Base-by-base conservation (phyloP, 2,329 filamentous ascomycete genomes). In the Fusarium proliferatum region DNA sequence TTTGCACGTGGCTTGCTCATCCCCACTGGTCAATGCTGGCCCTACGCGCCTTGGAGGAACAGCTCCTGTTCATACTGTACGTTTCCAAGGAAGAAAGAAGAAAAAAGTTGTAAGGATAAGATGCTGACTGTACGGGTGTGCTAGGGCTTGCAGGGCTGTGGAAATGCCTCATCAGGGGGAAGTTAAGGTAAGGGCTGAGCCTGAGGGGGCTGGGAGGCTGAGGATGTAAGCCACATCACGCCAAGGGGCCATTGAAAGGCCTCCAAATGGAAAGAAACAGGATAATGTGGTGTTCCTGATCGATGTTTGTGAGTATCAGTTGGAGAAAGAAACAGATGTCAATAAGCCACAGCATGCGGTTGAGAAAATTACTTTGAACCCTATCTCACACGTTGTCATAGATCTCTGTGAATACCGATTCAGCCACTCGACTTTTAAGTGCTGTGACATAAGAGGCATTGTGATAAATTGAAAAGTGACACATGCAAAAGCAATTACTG, bases 1-100 rank as follows among this genome's bases (percentile, higher is more conserved):
- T 56, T 58, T 74, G 62, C 71, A 72, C 42, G 58, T 64, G 62
- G 68, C 52, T 63, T 63, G 23, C 61, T 26, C 4, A 45, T 68
- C 36, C 36, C 49, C n/a, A 67, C 60, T 57, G 62, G 57, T 19
- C 48, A 41, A 49, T 38, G 43, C 52, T 48, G 63, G n/a, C 19
- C 38, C 16, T 46, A 53, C 12, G 41, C 70, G 57, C 57, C 23
- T 43, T 26, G 28, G 16, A 55, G 19, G 45, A 59, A 48, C 36
- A 59, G 57, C 38, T 52, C 45, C 58, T 52, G 45, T 46, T 53
- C 64, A 36, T 59, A 45, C 61, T 58, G 48, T 69, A 41, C 48
- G 33, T 10, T 61, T 49, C 10, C 48, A 48, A 58, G 28, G 39
- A 42, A 48, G 53, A 26, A 39, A 33, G 36, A 58, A 55, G 33